Evolutionary conservation across 805 yeast species (phyloP).

Genomic region (Kodamaea kaohsiungensis): DNA sequence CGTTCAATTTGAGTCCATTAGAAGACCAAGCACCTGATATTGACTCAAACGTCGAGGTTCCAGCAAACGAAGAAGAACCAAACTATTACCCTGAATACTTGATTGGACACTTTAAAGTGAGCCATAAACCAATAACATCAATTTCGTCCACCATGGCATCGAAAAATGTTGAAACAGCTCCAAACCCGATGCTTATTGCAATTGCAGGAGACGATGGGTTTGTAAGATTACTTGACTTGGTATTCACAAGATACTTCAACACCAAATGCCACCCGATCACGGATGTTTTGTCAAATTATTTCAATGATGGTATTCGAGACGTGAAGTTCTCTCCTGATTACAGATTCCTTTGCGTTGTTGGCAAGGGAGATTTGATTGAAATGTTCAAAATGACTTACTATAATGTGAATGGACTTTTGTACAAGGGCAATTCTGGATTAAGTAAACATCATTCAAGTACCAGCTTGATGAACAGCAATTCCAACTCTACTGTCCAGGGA

Average conservation of each 20-base stretch:
- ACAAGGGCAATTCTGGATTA: conserved; percentile 8
- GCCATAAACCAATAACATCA: conserved; percentile 57
- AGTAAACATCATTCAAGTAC: conserved; percentile 13
- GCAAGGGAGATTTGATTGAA: conserved; percentile 54
- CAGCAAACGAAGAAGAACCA: background rate
- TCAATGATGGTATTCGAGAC: conserved; percentile 59
- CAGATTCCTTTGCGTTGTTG: conserved; percentile 48
- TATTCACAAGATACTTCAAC: conserved; percentile 26
- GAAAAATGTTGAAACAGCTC: conserved; percentile 19
- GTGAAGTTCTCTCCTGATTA: conserved; percentile 50
- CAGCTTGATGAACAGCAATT: conserved; percentile 4
- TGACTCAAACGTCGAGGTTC: background rate
- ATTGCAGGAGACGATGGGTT: conserved; percentile 69
- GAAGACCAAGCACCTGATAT: background rate
- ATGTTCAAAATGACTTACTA: conserved; percentile 42
- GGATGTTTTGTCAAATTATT: conserved; percentile 64
- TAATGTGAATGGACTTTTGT: conserved; percentile 37
- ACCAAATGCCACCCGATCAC: conserved; percentile 17
- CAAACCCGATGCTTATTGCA: conserved; percentile 44
- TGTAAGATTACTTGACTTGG: conserved; percentile 55
- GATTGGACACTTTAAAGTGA: conserved; percentile 63
- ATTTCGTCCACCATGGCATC: conserved; percentile 26
- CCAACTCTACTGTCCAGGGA: background rate
- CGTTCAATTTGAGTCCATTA: conserved; percentile 37
- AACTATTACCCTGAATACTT: conserved; percentile 11